Evolutionary conservation across 768 basidiomycete genomes (phyloP).

Genomic region (Gyrodon lividus): DNA sequence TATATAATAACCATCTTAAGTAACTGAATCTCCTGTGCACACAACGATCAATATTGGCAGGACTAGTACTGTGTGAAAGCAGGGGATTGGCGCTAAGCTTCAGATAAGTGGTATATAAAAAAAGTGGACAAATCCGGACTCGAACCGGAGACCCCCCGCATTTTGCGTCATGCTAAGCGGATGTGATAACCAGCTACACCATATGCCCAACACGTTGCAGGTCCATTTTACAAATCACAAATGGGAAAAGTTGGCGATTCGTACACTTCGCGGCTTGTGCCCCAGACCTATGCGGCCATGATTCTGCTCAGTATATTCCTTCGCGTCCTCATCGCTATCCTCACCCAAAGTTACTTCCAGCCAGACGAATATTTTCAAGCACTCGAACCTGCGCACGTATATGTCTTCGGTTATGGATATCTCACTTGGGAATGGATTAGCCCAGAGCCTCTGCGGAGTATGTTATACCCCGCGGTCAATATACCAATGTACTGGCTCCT

Average conservation of each 20-base stretch:
- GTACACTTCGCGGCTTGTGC: too few relatives aligned
- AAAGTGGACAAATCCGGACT: slow-evolving; percentile 12
- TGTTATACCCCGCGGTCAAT: slow-evolving; percentile 80
- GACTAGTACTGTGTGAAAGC: too few relatives aligned
- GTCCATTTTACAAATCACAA: not conserved
- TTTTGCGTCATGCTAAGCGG: slow-evolving; percentile 11
- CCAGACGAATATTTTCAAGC: slow-evolving; percentile 98
- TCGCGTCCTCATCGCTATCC: slow-evolving; percentile 62
- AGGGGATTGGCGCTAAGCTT: too few relatives aligned
- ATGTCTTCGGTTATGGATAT: slow-evolving; percentile 89
- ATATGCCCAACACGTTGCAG: slow-evolving; percentile 9
- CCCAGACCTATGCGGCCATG: not conserved
- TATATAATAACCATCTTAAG: too few relatives aligned
- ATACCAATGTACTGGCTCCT: slow-evolving; percentile 75
- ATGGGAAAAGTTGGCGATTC: too few relatives aligned
- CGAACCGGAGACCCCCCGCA: slow-evolving; percentile 13
- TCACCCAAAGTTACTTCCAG: slow-evolving; percentile 87
- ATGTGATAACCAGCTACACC: slow-evolving; percentile 26
- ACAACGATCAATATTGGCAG: too few relatives aligned
- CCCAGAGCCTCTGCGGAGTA: slow-evolving; percentile 68
- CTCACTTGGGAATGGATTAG: slow-evolving; percentile 96
- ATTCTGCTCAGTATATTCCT: slow-evolving; percentile 41
- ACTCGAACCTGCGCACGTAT: slow-evolving; percentile 85
- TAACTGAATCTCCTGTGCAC: too few relatives aligned
- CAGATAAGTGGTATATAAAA: not conserved